Conservation (phyloP, 768 basidiomycete genomes). For the Podaxis rugospora region DNA sequence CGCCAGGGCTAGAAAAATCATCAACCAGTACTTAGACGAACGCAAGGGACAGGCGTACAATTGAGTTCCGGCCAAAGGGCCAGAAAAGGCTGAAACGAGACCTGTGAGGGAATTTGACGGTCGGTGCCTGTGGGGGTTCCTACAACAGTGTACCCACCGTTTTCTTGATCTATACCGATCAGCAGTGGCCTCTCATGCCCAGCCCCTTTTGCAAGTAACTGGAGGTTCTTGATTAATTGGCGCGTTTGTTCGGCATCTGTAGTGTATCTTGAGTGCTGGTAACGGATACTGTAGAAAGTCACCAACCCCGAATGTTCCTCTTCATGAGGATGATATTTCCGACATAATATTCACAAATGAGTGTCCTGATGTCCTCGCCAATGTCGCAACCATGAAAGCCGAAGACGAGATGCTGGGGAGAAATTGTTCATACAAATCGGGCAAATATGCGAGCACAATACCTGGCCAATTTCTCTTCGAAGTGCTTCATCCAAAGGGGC, state of each 20-base stretch:
- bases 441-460: background rate
- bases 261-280: background rate
- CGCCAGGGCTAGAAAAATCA: slow-evolving; percentile 52
- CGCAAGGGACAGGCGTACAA: slow-evolving; percentile 43
- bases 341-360: slow-evolving; percentile 60
- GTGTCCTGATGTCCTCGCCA: slow-evolving; percentile 45
- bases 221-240: slow-evolving; percentile 43
- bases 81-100: slow-evolving; percentile 65
- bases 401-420: slow-evolving; percentile 59
- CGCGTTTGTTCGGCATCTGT: slow-evolving; percentile 50
- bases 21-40: background rate
- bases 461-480: slow-evolving; percentile 32
- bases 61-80: slow-evolving; percentile 53
- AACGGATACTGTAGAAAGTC: background rate
- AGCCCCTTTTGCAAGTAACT: slow-evolving; percentile 49
- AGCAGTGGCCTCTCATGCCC: slow-evolving; percentile 55
- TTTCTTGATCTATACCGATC: slow-evolving; percentile 74
- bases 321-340: slow-evolving; percentile 71
- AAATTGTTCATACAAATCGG: too few species aligned
- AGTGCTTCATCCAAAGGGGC: slow-evolving; percentile 28
- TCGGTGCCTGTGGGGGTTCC: background rate
- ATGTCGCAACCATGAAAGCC: slow-evolving; percentile 61
- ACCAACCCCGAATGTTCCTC: slow-evolving; percentile 54
- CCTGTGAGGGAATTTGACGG: slow-evolving; percentile 30
- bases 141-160: slow-evolving; percentile 34